A percentile compares a stretch with the other conserved stretches of the same genome.
Evolutionary conservation across 1,284 basidiomycete genomes (phyloP).

Genomic region (Ustilago tritici): DNA sequence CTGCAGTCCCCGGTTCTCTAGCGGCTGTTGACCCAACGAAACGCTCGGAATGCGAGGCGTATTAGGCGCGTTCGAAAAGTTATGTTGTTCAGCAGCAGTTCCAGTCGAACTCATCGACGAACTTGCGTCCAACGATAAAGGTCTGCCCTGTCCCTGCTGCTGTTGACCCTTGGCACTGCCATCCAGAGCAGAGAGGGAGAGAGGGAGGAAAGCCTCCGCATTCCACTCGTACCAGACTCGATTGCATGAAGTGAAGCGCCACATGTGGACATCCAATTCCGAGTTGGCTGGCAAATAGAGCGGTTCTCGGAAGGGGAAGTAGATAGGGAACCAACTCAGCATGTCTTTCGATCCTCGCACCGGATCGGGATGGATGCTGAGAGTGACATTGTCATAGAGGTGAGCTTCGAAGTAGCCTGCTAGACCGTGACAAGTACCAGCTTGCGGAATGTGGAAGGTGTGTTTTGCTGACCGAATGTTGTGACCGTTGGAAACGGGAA

Average conservation of each 20-base stretch:
- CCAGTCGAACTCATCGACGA: constrained; percentile 32
- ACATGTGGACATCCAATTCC: constrained; percentile 92
- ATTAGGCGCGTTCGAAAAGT: constrained; percentile 62
- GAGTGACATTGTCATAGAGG: constrained; percentile 85
- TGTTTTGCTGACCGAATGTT: constrained; percentile 70
- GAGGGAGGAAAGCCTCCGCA: constrained; percentile 86
- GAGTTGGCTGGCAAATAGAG: constrained; percentile 91
- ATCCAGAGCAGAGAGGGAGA: constrained; percentile 44
- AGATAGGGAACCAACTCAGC: constrained; percentile 99
- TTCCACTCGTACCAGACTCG: constrained; percentile 99
- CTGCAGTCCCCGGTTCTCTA: constrained; percentile 11
- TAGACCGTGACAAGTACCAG: constrained; percentile 93
- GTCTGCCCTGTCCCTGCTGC: constrained; percentile 11
- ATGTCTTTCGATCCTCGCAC: constrained; percentile 86
- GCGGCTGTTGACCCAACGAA: constrained; percentile 14
- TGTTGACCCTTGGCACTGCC: constrained; percentile 10
- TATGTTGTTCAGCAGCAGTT: constrained; percentile 20
- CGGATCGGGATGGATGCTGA: constrained; percentile 91
- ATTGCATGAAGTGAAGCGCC: constrained; percentile 83
- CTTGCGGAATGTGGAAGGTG: constrained; percentile 92
- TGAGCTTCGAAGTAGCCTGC: constrained; percentile 98
- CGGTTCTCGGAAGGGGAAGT: constrained; percentile 87
- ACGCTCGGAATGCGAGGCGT: constrained; percentile 62
- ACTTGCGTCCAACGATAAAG: constrained; percentile 38
- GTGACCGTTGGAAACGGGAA: constrained; percentile 71